Base-by-base conservation (phyloP, 2,329 filamentous ascomycete genomes). In the Penicillium corylophilum region DNA sequence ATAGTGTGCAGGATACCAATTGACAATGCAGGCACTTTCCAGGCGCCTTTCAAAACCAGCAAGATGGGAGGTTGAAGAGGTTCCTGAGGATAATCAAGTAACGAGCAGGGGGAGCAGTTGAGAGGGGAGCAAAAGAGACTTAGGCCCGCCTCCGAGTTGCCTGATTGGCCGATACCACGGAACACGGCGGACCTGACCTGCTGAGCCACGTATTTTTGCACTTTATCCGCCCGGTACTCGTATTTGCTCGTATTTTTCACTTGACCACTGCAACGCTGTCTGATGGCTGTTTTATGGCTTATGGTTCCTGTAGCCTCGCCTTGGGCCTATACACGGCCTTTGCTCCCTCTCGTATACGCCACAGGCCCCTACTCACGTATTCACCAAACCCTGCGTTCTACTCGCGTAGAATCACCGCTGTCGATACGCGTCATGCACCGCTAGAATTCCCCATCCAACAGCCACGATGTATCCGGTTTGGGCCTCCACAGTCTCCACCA, bases 341-440 rank as follows among this genome's bases (percentile, higher is more conserved):
- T 38, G 40, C 42, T 33, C 28, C 28, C 28, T 29, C 28, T 28
- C 24, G 8, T 36, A 58, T 71, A 71, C 39, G 58, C 55, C 38
- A 70, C 53, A 61, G 72, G 69, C 2, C 67, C 23, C 7, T 24
- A 7, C 7, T 7, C n/a, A n/a, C 66, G 57, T 71, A 72, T 54
- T 71, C 62, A 9, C 57, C 56, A 49, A 60, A 71, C 23, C 66
- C 65, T 16, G 60, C 45, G 44, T 69, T 62, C 33, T 68, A 64
- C 48, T 64, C 48, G 20, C 48, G 49, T 43, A 70, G 53, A 16
- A 72, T 64, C 8, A 68, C 51, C 26, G 56, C 52, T 38, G 65
- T 71, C 73, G 70, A 51, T 73, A 73, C 16, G 54, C 60, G 35
- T 71, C 64, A 51, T 73, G 69, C 22, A 66, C 45, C 39, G 66